Base-by-base conservation (phyloP, 192 early-diverging fungal genomes). In the Anaeromyces robustus region DNA sequence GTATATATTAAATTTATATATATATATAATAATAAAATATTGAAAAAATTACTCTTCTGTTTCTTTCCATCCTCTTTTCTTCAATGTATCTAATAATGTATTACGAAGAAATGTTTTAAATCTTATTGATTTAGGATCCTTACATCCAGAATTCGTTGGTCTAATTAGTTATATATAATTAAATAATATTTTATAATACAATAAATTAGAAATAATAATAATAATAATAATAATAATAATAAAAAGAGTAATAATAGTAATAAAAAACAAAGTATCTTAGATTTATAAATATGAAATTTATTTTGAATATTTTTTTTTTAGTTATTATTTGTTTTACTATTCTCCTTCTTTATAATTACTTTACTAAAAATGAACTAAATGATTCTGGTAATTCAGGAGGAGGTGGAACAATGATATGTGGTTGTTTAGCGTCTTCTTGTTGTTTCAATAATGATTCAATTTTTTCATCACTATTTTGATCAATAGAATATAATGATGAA, bases 11-110 rank as follows among this genome's bases (percentile, higher is more conserved):
- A 41, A 52, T n/a, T 39, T 77, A 17, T 14, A 79, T 34, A 4
- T n/a, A 17, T 30, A 30, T 30, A 5, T 5, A 11, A 18, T 29
- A 32, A 26, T 80, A 12, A 37, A 17, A 30, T n/a, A 18, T 31
- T 12, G n/a, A n/a, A n/a, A n/a, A n/a, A n/a, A 31, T 29, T 78
- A 83, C 83, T 86, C 84, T 37, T 90, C 88, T 6, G 87, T 88
- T 59, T 92, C 90, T 78, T 87, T 87, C 90, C 90, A 92, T 30
- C 88, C 87, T 1, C 90, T 84, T 81, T 92, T 89, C 37, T 84
- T 68, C 84, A 90, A 90, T n/a, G 84, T 86, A 81, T 92, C 88
- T 39, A 85, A 85, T 4, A 92, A 88, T 16, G 90, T 92, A 80
- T 90, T 92, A 22, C 86, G 82, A 29, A 90, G 81, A 28, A 85